Conservation (phyloP, 768 basidiomycete genomes). For the Artomyces pyxidatus region DNA sequence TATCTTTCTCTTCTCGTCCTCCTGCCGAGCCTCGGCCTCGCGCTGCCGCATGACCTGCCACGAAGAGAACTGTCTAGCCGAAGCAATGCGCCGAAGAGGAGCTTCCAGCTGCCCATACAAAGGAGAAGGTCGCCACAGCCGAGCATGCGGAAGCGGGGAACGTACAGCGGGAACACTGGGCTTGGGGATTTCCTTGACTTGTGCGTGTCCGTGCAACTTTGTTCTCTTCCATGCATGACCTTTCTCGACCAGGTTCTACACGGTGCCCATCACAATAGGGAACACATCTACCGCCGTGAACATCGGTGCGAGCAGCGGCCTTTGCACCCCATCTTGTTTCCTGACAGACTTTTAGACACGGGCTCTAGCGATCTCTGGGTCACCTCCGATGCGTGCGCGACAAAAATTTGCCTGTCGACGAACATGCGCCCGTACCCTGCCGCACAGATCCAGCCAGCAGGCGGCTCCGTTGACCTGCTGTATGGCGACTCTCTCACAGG, state of each 20-base stretch:
- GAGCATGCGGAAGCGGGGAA: conserved; percentile 5
- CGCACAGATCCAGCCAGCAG: conserved; percentile 8
- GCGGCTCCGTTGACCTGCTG: conserved; percentile 38
- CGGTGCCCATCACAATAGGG: conserved; percentile 10
- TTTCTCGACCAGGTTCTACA: conserved; percentile 3
- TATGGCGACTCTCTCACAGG: conserved; percentile 71
- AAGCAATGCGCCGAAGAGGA: background rate
- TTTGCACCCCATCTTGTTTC: background rate
- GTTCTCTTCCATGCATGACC: no score
- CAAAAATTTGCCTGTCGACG: conserved; percentile 3
- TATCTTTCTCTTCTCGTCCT: background rate
- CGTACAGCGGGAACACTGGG: conserved; percentile 7
- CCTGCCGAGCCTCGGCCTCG: background rate
- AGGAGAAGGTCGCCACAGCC: background rate
- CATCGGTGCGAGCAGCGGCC: conserved; percentile 1
- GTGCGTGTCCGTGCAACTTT: background rate
- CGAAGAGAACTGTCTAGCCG: background rate
- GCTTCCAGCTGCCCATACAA: conserved; percentile 8
- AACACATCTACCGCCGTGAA: conserved; percentile 7
- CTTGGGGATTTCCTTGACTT: conserved; percentile 10
- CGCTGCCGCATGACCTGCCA: background rate
- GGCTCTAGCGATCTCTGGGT: conserved; percentile 16
- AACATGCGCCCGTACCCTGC: conserved; percentile 11
- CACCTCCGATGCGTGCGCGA: conserved; percentile 7
- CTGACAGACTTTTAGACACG: conserved; percentile 13